Evolutionary conservation across 352 stramenopile species (phyloP), one percentile per base, ranked within the genome.

Genomic region (Phytophthora pini): DNA sequence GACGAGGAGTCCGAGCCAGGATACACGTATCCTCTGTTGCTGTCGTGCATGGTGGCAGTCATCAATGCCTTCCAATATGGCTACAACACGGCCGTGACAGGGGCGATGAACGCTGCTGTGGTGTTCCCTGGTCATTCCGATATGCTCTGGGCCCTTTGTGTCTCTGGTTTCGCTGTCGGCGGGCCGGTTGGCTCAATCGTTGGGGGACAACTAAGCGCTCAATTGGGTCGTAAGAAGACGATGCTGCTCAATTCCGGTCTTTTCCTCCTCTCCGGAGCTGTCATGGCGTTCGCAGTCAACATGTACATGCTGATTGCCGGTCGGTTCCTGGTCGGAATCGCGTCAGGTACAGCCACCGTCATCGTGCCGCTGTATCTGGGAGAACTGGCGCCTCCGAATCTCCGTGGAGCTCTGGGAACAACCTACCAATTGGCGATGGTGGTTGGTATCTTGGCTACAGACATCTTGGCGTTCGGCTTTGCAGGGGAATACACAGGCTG

Each of bases 341-440:
- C 83, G 0, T 81, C 80, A 5, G 83, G 83, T 15, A 88, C 77
- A 29, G 83, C 84, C 10, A 90, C 76, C 12, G 81, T 92, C 34
- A 72, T 92, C 27, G 83, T 92, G 31, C 83, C 83, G 47, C 59
- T 92, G 8, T 92, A 92, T 58, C 65, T 92, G 1, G 83, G 83
- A 12, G 83, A 92, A 66, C 64, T 92, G 0, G 83, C 83, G 17
- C 83, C 83, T 4, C 80, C 83, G 5, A 90, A 89, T 57, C 58
- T 92, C 5, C 80, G 83, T 60, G 83, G 83, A 24, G 68, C 83
- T 7, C 56, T 92, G 24, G 83, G 80, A 29, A 90, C 83, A 0
- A 82, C 75, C 11, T 92, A 92, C 67, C 83, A 92, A 72, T 70
- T 92, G 32, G 77, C 68, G 15, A 82, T 92, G 67, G 83, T 92